A percentile compares a stretch with the other conserved stretches of the same genome.
Evolutionary conservation across 768 basidiomycete species (phyloP).

Genomic region (Hebeloma cylindrosporum): DNA sequence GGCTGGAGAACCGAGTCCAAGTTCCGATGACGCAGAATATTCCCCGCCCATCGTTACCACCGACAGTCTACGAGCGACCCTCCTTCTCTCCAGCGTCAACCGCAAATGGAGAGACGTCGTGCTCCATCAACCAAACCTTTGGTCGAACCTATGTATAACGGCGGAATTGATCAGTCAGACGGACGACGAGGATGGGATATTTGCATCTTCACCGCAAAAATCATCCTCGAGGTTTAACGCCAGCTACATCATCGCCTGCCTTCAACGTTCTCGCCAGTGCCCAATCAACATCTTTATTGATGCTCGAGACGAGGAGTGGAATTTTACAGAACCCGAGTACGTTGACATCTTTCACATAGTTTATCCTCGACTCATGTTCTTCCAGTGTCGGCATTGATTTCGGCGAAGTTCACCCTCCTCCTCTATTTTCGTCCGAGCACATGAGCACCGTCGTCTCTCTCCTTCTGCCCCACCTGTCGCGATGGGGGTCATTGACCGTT

Average conservation of each 20-base stretch:
- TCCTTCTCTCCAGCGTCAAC: conserved; percentile 47
- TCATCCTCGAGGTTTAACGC: conserved; percentile 29
- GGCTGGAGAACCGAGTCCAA: conserved; percentile 13
- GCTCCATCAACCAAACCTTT: conserved; percentile 47
- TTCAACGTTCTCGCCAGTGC: conserved; percentile 46
- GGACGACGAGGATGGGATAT: conserved; percentile 5
- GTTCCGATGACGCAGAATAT: conserved; percentile 19
- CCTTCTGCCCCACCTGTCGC: conserved; percentile 50
- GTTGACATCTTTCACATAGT: conserved; percentile 11
- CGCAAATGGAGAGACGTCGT: conserved; percentile 55
- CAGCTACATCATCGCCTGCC: conserved; percentile 39
- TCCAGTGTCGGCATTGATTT: conserved; percentile 29
- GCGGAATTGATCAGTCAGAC: conserved; percentile 32
- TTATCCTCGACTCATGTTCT: conserved; percentile 5
- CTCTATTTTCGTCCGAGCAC: conserved; percentile 41
- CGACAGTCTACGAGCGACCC: conserved; percentile 44
- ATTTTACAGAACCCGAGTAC: conserved; percentile 53
- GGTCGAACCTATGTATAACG: conserved; percentile 56
- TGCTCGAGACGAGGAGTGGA: conserved; percentile 58
- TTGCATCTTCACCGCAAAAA: neutral
- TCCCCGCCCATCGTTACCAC: conserved; percentile 35
- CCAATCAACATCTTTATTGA: conserved; percentile 59
- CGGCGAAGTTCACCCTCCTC: conserved; percentile 26
- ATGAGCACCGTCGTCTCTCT: conserved; percentile 46
- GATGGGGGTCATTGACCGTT: conserved; percentile 55